These are phyloP conservation scores for Yarrowia divulgata DNA, from an alignment of 805 yeast species.

Conservation along the genomic window DNA sequence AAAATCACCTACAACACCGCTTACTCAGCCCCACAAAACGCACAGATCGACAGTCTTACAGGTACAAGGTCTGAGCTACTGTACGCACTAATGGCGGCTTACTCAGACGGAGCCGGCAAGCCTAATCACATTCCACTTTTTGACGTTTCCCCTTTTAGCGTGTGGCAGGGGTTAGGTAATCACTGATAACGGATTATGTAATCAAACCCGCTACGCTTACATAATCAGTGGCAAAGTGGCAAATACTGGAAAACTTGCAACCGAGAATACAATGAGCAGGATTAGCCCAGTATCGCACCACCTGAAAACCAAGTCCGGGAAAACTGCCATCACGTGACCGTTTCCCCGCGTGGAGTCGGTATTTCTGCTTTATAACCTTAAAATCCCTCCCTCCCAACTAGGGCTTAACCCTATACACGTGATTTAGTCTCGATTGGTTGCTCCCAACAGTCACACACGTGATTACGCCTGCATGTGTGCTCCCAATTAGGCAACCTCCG, in stretches of 20 bases:
- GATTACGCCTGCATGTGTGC: neutral
- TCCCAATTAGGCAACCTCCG: constrained; percentile 36
- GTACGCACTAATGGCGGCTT: neutral
- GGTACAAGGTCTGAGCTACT: neutral
- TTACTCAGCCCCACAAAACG: neutral
- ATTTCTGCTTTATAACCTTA: neutral
- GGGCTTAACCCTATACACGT: constrained; percentile 25
- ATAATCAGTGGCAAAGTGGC: neutral
- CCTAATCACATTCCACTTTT: no score
- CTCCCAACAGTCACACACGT: constrained; percentile 39
- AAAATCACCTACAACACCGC: no score
- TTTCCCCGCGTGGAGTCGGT: neutral
- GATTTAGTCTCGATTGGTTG: neutral
- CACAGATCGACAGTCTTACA: neutral
- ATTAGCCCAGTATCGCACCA: no score
- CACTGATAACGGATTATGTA: neutral
- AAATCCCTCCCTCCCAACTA: constrained; percentile 2
- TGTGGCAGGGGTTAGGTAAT: no score
- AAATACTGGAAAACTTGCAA: neutral
- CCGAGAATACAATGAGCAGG: no score
- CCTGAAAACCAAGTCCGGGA: neutral
- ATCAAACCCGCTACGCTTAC: neutral
- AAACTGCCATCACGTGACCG: neutral
- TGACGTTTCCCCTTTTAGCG: no score
- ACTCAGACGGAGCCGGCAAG: neutral